phyloP scores from a whole-genome alignment of 2,329 filamentous ascomycete genomes.

The Ophiostoma sp. region DNA sequence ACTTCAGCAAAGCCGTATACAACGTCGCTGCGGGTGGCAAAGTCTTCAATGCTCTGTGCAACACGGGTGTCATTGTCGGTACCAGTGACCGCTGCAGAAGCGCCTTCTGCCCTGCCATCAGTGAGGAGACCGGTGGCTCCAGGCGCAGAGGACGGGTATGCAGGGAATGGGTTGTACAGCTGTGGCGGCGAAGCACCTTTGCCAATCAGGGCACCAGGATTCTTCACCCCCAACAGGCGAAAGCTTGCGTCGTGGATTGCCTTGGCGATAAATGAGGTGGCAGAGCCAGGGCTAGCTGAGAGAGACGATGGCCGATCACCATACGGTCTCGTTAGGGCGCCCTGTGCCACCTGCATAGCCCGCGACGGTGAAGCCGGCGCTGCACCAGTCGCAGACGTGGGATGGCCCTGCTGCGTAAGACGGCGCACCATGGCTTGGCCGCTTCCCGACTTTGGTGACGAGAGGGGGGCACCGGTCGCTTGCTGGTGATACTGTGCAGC shows the following conservation, averaged over 20 bases:
- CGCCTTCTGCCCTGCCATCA: conserved; percentile 33
- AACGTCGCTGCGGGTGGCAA: conserved; percentile 87
- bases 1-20: conserved; percentile 98
- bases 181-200: conserved; percentile 68
- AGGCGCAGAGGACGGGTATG: conserved; percentile 60
- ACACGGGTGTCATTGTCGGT: conserved; percentile 75
- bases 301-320: conserved; percentile 67
- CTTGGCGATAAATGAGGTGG: conserved; percentile 88
- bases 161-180: conserved; percentile 74
- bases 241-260: conserved; percentile 88
- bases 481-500: conserved; percentile 39
- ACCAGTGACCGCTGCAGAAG: conserved; percentile 40
- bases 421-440: conserved; percentile 63
- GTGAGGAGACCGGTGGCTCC: conserved; percentile 24
- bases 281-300: conserved; percentile 64
- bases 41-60: conserved; percentile 80
- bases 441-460: conserved; percentile 50
- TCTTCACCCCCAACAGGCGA: conserved; percentile 65
- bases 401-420: conserved; percentile 69
- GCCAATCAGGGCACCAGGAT: conserved; percentile 55
- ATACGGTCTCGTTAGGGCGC: conserved; percentile 55
- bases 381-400: conserved; percentile 64
- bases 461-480: conserved; percentile 35
- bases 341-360: conserved; percentile 67
- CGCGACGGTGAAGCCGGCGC: conserved; percentile 62